These are phyloP conservation scores for Pisolithus thermaeus DNA, from an alignment of 1,284 basidiomycete species.

Conservation along the genomic window DNA sequence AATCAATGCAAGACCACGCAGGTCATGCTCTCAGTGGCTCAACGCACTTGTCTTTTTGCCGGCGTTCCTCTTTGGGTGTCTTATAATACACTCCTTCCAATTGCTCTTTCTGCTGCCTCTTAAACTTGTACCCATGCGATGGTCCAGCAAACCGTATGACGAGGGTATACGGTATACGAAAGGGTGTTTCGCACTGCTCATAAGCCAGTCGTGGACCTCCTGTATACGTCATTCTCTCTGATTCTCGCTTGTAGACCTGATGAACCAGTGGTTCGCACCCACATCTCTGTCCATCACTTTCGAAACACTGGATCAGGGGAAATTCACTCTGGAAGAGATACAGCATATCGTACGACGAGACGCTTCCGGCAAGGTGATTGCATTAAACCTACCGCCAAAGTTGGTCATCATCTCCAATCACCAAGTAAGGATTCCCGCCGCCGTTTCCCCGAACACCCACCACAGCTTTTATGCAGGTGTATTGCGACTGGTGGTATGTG, in stretches of 20 bases:
- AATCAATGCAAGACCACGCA: slow-evolving; percentile 52
- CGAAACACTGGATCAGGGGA: slow-evolving; percentile 59
- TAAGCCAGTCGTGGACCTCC: slow-evolving; percentile 46
- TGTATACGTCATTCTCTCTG: slow-evolving; percentile 15
- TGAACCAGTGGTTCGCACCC: slow-evolving; percentile 79
- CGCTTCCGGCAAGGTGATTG: slow-evolving; percentile 48
- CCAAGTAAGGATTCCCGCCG: slow-evolving; percentile 45
- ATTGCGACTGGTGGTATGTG: slow-evolving; percentile 89
- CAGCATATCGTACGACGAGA: slow-evolving; percentile 52
- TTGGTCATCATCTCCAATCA: slow-evolving; percentile 80
- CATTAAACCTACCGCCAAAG: slow-evolving; percentile 69
- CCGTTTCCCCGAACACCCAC: not conserved
- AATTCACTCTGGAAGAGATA: slow-evolving; percentile 54
- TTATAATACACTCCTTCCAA: slow-evolving; percentile 69
- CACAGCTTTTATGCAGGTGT: slow-evolving; percentile 48
- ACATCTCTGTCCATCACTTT: slow-evolving; percentile 74
- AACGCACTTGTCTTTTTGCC: slow-evolving; percentile 50
- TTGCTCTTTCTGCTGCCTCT: slow-evolving; percentile 64
- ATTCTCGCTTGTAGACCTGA: slow-evolving; percentile 49
- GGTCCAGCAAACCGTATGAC: slow-evolving; percentile 51
- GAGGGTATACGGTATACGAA: slow-evolving; percentile 75
- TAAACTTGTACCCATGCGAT: slow-evolving; percentile 42
- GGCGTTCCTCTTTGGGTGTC: slow-evolving; percentile 61
- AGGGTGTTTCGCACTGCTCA: slow-evolving; percentile 69
- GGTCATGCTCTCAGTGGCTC: slow-evolving; percentile 48